Evolutionary conservation across 768 basidiomycete species (phyloP).

Genomic region (Lentinula sp.): DNA sequence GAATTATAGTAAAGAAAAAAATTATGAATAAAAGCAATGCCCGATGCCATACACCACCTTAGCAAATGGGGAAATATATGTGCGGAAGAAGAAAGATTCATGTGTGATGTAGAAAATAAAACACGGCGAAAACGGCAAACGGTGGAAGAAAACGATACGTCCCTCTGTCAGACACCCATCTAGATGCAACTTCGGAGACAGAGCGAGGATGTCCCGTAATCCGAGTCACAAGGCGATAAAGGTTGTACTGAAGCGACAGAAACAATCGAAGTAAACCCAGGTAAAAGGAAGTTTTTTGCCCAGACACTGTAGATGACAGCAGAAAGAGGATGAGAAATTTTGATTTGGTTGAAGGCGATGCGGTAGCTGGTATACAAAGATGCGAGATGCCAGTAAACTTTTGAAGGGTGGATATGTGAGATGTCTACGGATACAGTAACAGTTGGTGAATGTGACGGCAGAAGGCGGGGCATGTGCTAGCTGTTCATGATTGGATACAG

Average conservation of each 20-base stretch:
- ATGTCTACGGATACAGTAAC: background rate
- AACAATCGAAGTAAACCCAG: conserved; percentile 1
- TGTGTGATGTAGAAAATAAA: background rate
- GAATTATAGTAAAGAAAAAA: background rate
- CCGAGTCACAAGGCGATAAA: background rate
- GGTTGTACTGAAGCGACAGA: background rate
- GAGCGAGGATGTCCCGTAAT: background rate
- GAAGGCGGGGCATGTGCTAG: background rate
- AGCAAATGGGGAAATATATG: background rate
- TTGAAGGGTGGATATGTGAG: background rate
- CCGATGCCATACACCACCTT: background rate
- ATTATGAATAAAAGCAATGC: background rate
- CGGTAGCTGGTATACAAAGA: conserved; percentile 1
- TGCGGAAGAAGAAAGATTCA: background rate
- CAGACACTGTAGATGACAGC: background rate
- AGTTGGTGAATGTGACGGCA: background rate
- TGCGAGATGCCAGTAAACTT: background rate
- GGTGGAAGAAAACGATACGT: background rate
- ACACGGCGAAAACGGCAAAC: background rate
- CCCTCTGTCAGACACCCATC: background rate
- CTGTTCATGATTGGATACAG: background rate
- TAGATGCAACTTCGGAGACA: background rate
- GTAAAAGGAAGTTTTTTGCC: background rate
- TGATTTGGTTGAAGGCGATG: background rate
- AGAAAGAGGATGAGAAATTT: background rate